Percentiles rank a stretch among this genome's conserved stretches.
phyloP scores from a whole-genome alignment of 140 eudicot genomes.

The Oenanthe javanica region DNA sequence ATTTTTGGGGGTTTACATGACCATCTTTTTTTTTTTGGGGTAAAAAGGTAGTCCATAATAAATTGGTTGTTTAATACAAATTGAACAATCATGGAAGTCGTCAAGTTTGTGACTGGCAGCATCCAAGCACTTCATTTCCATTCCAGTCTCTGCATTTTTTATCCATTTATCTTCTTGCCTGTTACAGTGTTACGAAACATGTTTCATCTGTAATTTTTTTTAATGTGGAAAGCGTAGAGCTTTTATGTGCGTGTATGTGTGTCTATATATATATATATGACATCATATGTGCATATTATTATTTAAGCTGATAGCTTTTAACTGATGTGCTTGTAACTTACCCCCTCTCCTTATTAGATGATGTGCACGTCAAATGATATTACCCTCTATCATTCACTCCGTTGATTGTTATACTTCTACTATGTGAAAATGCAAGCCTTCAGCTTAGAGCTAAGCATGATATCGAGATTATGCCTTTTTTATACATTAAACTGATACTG shows the following conservation, averaged over 20 bases:
- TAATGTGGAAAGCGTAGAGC: background rate
- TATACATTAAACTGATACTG: background rate
- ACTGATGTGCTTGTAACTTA: background rate
- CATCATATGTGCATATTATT: background rate
- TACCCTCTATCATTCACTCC: background rate
- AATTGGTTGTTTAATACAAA: background rate
- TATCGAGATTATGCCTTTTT: background rate
- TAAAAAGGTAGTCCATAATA: background rate
- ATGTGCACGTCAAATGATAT: background rate
- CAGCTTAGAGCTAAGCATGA: background rate
- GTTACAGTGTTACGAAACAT: background rate
- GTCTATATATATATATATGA: background rate
- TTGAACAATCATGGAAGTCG: background rate
- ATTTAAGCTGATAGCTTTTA: background rate
- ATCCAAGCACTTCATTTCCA: background rate
- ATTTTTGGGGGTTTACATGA: background rate
- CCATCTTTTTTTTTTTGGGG: background rate
- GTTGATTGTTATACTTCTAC: background rate
- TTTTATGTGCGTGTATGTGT: background rate
- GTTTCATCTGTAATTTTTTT: background rate
- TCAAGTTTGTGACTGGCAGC: background rate
- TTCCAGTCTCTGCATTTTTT: background rate
- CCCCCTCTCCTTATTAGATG: background rate
- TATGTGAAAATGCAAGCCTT: background rate
- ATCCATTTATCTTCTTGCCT: background rate